A percentile compares a stretch with the other conserved stretches of the same genome.
Evolutionary conservation across 1,139 yeast genomes (phyloP).

Genomic region (Hansenula anomala): DNA sequence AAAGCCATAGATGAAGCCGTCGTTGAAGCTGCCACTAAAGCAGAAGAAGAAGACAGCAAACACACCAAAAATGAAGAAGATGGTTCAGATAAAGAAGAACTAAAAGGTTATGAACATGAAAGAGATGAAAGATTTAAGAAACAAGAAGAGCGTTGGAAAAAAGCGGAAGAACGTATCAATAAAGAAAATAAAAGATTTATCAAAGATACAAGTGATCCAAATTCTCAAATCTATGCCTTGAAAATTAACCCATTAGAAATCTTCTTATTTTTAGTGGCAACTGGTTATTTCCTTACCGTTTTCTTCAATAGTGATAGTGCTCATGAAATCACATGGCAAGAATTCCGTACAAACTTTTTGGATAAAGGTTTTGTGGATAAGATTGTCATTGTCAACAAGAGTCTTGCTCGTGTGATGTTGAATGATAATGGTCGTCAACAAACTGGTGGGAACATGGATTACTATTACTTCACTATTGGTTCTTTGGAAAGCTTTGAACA

Average conservation of each 20-base stretch:
- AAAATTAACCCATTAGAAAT: conserved; percentile 29
- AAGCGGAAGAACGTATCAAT: conserved; percentile 6
- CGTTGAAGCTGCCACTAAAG: neutral
- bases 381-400: conserved; percentile 60
- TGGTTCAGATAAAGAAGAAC: neutral
- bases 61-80: neutral
- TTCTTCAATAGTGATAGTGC: conserved; percentile 24
- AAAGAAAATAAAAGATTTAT: conserved; percentile 18
- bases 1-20: neutral
- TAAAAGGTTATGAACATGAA: conserved; percentile 3
- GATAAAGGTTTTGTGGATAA: conserved; percentile 65
- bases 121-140: conserved; percentile 3
- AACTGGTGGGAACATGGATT: conserved; percentile 36
- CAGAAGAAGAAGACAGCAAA: no score
- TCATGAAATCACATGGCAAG: conserved; percentile 49
- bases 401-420: conserved; percentile 60
- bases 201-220: conserved; percentile 26
- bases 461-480: conserved; percentile 64
- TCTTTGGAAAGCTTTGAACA: conserved; percentile 71
- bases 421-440: conserved; percentile 51
- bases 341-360: conserved; percentile 57
- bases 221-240: conserved; percentile 23
- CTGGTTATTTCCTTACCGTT: conserved; percentile 25
- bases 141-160: conserved; percentile 11
- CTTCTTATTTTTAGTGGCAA: conserved; percentile 24